These are phyloP conservation scores for Sporobolomyces phaffii DNA, from an alignment of 768 basidiomycete species.

Conservation along the genomic window DNA sequence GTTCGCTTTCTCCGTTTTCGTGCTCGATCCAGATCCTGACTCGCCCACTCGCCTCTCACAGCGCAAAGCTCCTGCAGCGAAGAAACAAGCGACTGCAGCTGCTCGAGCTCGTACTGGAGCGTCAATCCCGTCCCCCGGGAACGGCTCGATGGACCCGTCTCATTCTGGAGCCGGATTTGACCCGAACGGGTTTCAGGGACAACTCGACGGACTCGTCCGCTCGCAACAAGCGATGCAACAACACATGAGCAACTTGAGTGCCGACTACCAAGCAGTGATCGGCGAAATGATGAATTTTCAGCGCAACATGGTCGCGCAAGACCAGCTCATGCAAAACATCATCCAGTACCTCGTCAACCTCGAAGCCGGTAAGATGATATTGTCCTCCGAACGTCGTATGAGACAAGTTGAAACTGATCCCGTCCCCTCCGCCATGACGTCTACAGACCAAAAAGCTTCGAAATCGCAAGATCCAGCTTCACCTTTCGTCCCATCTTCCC, in stretches of 20 bases:
- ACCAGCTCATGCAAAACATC: constrained; percentile 70
- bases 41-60: neutral
- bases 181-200: constrained; percentile 50
- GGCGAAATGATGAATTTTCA: constrained; percentile 68
- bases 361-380: constrained; percentile 54
- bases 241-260: constrained; percentile 58
- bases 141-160: constrained; percentile 2
- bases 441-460: constrained; percentile 32
- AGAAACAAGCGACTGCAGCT: constrained; percentile 8
- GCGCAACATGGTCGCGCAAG: constrained; percentile 72
- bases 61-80: constrained; percentile 29
- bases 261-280: constrained; percentile 63
- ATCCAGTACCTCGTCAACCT: constrained; percentile 73
- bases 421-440: too few species aligned
- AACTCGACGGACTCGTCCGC: constrained; percentile 53
- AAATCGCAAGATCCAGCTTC: constrained; percentile 12
- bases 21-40: too few species aligned
- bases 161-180: constrained; percentile 33
- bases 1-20: neutral
- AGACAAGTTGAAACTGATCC: too few species aligned
- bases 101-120: neutral
- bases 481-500: constrained; percentile 38
- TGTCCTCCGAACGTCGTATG: neutral
- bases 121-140: neutral
- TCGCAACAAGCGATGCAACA: constrained; percentile 55